Percentiles rank a stretch among this genome's conserved stretches.
These are phyloP conservation scores for Abortiporus biennis DNA, from an alignment of 1,284 basidiomycete genomes.

Conservation along the genomic window DNA sequence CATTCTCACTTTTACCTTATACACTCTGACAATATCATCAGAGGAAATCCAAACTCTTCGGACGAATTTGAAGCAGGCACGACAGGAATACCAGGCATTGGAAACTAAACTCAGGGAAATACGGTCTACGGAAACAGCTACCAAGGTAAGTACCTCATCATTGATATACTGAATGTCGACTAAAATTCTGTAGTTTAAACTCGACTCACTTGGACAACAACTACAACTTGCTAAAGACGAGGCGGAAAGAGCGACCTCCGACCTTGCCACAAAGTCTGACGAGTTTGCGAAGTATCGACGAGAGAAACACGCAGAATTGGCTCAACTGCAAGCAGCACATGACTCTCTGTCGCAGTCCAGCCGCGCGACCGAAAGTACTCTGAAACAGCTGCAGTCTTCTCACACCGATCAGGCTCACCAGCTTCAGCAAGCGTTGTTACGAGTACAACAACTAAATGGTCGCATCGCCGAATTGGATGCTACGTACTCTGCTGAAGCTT, in stretches of 20 bases:
- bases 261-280: constrained; percentile 60
- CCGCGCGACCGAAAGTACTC: constrained; percentile 52
- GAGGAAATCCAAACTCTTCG: constrained; percentile 69
- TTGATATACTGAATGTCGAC: background rate
- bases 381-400: constrained; percentile 65
- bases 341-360: constrained; percentile 64
- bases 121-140: constrained; percentile 63
- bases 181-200: constrained; percentile 55
- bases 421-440: constrained; percentile 63
- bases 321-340: constrained; percentile 67
- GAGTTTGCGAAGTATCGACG: constrained; percentile 71
- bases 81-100: constrained; percentile 62
- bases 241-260: constrained; percentile 55
- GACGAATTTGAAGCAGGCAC: constrained; percentile 61
- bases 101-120: constrained; percentile 66
- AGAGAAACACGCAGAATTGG: constrained; percentile 66
- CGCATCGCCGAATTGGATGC: constrained; percentile 77
- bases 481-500: constrained; percentile 70
- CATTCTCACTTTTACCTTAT: constrained; percentile 7
- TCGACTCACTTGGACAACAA: constrained; percentile 77
- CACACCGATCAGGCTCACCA: constrained; percentile 63
- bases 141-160: constrained; percentile 41
- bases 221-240: constrained; percentile 68
- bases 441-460: constrained; percentile 64
- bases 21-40: constrained; percentile 19